Evolutionary conservation across 768 basidiomycete genomes (phyloP).

Genomic region (Tylopilus subfusipes): DNA sequence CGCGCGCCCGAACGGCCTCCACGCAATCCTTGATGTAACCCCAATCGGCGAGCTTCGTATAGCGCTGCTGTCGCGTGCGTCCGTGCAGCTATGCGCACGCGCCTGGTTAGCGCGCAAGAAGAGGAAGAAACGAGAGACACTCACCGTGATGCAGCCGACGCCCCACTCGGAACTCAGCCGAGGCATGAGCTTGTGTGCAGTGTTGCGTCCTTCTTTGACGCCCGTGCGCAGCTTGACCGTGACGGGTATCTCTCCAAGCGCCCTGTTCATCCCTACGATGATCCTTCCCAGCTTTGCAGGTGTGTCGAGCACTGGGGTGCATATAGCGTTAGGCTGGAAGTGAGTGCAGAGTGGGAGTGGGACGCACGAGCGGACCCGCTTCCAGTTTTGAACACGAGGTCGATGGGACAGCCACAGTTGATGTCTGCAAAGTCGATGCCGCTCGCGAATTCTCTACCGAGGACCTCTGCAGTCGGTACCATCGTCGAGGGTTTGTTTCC

Average conservation of each 20-base stretch:
- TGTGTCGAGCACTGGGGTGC: conserved; percentile 71
- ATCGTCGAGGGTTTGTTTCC: conserved; percentile 81
- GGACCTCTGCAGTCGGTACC: conserved; percentile 76
- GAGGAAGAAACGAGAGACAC: background rate
- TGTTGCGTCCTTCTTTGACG: conserved; percentile 84
- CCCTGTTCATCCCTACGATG: conserved; percentile 85
- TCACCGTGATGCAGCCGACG: conserved; percentile 43
- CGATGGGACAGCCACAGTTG: conserved; percentile 97
- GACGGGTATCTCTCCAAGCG: conserved; percentile 86
- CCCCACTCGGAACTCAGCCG: conserved; percentile 56
- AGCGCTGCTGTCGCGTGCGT: conserved; percentile 90
- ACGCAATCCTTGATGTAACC: conserved; percentile 88
- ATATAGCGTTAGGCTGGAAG: background rate
- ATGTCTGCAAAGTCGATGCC: conserved; percentile 89
- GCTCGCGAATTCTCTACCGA: conserved; percentile 62
- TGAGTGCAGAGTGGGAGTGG: background rate
- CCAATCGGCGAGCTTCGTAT: conserved; percentile 92
- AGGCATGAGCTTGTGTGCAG: conserved; percentile 87
- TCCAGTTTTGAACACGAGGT: conserved; percentile 88
- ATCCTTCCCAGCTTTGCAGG: conserved; percentile 82
- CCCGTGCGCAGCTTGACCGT: conserved; percentile 93
- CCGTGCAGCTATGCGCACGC: conserved; percentile 74
- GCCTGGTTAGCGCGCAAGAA: background rate
- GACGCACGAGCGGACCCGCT: conserved; percentile 84
- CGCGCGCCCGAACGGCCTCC: conserved; percentile 65